Conservation (phyloP, 345 rosid species). For the Sisymbrium irio region DNA sequence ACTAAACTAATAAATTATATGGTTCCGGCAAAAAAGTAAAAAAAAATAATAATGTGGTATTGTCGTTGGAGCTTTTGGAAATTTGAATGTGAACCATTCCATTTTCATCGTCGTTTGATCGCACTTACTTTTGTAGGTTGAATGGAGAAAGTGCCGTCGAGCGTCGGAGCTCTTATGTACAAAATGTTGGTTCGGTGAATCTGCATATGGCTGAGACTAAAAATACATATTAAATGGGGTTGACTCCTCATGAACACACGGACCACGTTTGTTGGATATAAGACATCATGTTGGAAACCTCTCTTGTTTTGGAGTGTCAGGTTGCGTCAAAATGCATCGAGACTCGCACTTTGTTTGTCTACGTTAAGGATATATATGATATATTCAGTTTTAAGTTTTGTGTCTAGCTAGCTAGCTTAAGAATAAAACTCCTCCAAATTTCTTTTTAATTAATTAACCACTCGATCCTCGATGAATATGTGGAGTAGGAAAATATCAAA, state of each 20-base stretch:
- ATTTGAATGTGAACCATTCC: background rate
- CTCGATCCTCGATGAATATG: background rate
- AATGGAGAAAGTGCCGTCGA: background rate
- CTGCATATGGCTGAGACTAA: background rate
- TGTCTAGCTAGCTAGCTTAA: no score
- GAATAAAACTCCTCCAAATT: background rate
- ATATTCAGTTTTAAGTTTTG: background rate
- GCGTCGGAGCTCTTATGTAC: background rate
- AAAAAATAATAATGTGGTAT: background rate
- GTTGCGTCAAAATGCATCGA: background rate
- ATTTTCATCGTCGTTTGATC: background rate
- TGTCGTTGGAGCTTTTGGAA: background rate
- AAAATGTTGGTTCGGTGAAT: background rate
- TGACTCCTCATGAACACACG: background rate
- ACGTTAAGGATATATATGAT: background rate
- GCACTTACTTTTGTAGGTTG: background rate
- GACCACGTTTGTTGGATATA: background rate
- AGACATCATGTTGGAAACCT: background rate
- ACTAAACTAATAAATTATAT: background rate
- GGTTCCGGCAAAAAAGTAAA: no score
- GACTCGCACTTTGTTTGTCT: background rate
- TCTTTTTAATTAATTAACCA: background rate
- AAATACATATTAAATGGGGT: background rate
- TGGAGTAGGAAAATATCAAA: background rate
- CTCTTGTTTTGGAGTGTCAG: background rate